Conservation (phyloP, 306 rosid species). For the Rosa chinensis region DNA sequence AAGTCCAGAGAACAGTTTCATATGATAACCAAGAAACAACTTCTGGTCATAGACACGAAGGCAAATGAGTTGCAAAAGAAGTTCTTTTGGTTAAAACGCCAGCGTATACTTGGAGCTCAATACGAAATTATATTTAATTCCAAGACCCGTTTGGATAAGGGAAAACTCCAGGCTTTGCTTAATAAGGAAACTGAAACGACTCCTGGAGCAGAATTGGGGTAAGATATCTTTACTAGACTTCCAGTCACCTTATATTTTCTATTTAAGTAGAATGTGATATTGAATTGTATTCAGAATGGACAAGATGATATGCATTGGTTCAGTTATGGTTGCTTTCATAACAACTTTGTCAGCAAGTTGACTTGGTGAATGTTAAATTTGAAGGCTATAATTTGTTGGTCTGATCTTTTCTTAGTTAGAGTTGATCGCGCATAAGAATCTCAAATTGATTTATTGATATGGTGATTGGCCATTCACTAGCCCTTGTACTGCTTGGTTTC, state of each 20-base stretch:
- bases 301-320: not conserved
- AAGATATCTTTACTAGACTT: not conserved
- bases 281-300: not conserved
- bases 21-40: conserved; percentile 12
- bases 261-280: not conserved
- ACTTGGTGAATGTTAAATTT: not conserved
- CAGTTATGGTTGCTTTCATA: not conserved
- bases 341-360: not conserved
- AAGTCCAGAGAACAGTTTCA: conserved; percentile 13
- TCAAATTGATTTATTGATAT: not conserved
- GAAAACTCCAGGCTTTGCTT: conserved; percentile 5
- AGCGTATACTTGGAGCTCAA: conserved; percentile 17
- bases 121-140: conserved; percentile 8
- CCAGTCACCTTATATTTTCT: not conserved
- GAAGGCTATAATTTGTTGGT: not conserved
- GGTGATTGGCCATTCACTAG: not conserved
- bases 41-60: conserved; percentile 6
- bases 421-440: not conserved
- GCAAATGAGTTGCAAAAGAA: conserved; percentile 1
- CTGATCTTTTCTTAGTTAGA: not conserved
- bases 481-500: not conserved
- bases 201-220: not conserved
- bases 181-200: not conserved
- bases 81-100: conserved; percentile 14
- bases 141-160: conserved; percentile 13